phyloP scores from a whole-genome alignment of 495 filamentous ascomycete genomes.

The Hypoxylon fuscum region DNA sequence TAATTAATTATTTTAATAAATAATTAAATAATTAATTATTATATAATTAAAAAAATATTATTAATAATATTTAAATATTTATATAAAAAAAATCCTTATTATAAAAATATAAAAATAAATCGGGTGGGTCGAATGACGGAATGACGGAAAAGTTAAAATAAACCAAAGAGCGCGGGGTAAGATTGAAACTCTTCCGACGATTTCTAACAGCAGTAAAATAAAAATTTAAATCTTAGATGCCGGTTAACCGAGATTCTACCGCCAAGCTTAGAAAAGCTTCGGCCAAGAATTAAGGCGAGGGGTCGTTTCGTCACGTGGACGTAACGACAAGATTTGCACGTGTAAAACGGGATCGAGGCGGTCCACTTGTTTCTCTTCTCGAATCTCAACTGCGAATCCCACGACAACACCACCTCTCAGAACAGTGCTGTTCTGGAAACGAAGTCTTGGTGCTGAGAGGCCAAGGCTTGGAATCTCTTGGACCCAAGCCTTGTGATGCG shows the following conservation, averaged over 20 bases:
- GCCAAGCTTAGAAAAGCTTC: constrained; percentile 19
- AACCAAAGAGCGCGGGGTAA: too few relatives aligned
- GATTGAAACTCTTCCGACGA: constrained; percentile 7
- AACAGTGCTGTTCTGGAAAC: constrained; percentile 7
- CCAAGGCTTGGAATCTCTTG: constrained; percentile 31
- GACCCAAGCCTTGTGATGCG: constrained; percentile 25
- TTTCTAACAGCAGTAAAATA: not conserved
- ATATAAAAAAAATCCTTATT: too few relatives aligned
- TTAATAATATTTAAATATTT: too few relatives aligned
- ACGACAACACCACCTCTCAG: not conserved
- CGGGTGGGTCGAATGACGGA: too few relatives aligned
- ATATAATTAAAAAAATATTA: too few relatives aligned
- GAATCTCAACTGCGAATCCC: not conserved
- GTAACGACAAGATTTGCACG: constrained; percentile 7
- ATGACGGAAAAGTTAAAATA: too few relatives aligned
- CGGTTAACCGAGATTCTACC: constrained; percentile 35
- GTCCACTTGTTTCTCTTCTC: too few relatives aligned
- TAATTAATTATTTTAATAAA: too few relatives aligned
- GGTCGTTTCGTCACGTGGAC: constrained; percentile 25
- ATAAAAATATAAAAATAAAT: too few relatives aligned
- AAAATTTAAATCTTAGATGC: constrained; percentile 9
- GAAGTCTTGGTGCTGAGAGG: constrained; percentile 31
- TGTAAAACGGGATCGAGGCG: not conserved
- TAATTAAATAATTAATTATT: too few relatives aligned
- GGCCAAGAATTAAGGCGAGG: constrained; percentile 19